Conservation (phyloP, 2,329 filamentous ascomycete species). For the Sporothrix euskadiensis region DNA sequence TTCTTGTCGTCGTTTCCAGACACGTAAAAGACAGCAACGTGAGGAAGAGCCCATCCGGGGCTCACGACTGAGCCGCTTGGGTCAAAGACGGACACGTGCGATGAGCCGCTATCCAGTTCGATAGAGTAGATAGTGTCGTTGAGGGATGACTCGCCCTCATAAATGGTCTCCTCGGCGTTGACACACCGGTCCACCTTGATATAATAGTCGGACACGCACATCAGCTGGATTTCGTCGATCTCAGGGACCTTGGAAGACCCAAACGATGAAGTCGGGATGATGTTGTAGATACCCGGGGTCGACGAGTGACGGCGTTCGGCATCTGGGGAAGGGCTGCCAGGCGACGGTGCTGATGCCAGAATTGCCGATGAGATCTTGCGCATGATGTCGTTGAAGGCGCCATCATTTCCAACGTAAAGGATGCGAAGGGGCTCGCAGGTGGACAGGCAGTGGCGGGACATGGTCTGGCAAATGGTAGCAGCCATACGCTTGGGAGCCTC, state of each 20-base stretch:
- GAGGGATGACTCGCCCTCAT: conserved; percentile 34
- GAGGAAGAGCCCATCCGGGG: conserved; percentile 50
- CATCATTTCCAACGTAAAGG: conserved; percentile 51
- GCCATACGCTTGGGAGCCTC: conserved; percentile 43
- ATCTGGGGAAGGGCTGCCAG: background rate
- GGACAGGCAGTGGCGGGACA: conserved; percentile 49
- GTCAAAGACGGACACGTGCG: conserved; percentile 41
- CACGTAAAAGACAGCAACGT: conserved; percentile 53
- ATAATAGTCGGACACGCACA: conserved; percentile 53
- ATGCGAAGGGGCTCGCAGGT: conserved; percentile 51
- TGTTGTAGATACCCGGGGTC: conserved; percentile 46
- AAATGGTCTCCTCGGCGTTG: conserved; percentile 41
- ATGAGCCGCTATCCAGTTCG: conserved; percentile 45
- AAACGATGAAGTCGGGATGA: conserved; percentile 53
- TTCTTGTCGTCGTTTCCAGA: conserved; percentile 46
- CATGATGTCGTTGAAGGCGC: conserved; percentile 45
- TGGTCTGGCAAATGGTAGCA: conserved; percentile 51
- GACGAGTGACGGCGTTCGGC: conserved; percentile 17
- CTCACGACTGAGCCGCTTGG: conserved; percentile 44
- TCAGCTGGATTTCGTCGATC: conserved; percentile 50
- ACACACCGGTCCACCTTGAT: conserved; percentile 54
- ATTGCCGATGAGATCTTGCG: conserved; percentile 53
- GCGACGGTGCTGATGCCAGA: conserved; percentile 42
- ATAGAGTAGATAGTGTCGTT: conserved; percentile 42
- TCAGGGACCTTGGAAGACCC: conserved; percentile 46